Percentiles rank a stretch among this genome's conserved stretches.
phyloP scores from a whole-genome alignment of 1,284 basidiomycete genomes.

The Apiotrichum sp. region DNA sequence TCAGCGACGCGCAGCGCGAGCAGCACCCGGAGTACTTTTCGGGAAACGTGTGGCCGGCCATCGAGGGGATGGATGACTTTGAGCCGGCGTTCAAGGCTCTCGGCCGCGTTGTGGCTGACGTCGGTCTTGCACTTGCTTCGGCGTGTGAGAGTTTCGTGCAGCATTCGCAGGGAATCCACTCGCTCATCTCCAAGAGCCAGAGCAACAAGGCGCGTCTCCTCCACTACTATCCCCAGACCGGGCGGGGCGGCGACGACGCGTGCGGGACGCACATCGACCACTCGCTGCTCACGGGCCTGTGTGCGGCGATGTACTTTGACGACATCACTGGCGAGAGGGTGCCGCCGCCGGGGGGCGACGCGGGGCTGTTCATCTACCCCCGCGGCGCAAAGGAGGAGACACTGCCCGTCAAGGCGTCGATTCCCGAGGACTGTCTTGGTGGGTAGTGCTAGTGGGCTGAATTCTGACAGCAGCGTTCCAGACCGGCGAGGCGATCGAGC shows the following conservation, averaged over 20 bases:
- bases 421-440: conserved; percentile 56
- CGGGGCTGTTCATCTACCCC: conserved; percentile 83
- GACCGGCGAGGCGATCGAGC: conserved; percentile 83
- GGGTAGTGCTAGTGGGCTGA: neutral
- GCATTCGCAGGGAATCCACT: conserved; percentile 25
- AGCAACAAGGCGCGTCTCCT: conserved; percentile 64
- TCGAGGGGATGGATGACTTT: conserved; percentile 59
- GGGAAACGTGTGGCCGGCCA: conserved; percentile 57
- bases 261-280: conserved; percentile 60
- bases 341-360: conserved; percentile 48
- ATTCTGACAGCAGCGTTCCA: conserved; percentile 61
- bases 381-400: conserved; percentile 51
- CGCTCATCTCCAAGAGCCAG: conserved; percentile 39
- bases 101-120: conserved; percentile 65
- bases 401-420: conserved; percentile 67
- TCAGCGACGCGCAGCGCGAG: conserved; percentile 53
- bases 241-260: conserved; percentile 67
- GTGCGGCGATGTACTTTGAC: conserved; percentile 69
- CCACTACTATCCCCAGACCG: conserved; percentile 73
- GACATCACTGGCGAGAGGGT: conserved; percentile 31
- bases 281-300: conserved; percentile 79
- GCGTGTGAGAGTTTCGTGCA: conserved; percentile 60
- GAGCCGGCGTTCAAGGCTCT: conserved; percentile 76
- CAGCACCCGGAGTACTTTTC: conserved; percentile 59
- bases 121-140: conserved; percentile 68